A percentile compares a stretch with the other conserved stretches of the same genome.
Conservation (phyloP, 2,329 filamentous ascomycete species). For the Beauveria sp. region DNA sequence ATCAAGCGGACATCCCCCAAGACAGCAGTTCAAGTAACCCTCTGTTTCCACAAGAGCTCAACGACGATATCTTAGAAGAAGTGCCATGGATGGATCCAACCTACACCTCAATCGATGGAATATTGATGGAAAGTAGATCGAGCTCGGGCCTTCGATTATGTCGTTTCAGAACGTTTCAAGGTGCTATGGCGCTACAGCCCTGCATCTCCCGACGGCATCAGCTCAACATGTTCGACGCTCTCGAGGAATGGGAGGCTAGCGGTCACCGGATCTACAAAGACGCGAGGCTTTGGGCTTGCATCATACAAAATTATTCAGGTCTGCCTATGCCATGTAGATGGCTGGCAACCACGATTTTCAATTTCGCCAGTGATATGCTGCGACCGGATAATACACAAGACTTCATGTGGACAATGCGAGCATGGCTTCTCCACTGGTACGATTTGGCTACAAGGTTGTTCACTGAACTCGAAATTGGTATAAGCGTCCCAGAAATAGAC, state of each 20-base stretch:
- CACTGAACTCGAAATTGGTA: conserved; percentile 10
- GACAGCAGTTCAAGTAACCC: background rate
- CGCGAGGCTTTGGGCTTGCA: conserved; percentile 26
- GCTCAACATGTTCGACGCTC: conserved; percentile 16
- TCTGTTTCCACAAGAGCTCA: background rate
- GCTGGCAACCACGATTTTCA: conserved; percentile 25
- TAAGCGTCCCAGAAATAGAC: conserved; percentile 17
- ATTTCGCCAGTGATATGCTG: conserved; percentile 24
- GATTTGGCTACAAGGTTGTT: conserved; percentile 20
- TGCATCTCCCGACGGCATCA: conserved; percentile 19
- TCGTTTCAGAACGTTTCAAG: conserved; percentile 21
- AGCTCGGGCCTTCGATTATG: conserved; percentile 14
- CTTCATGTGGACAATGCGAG: conserved; percentile 18
- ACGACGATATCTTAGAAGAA: conserved; percentile 5
- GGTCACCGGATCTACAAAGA: conserved; percentile 20
- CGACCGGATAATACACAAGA: conserved; percentile 12
- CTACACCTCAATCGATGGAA: conserved; percentile 14
- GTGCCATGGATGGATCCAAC: conserved; percentile 19
- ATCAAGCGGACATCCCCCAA: background rate
- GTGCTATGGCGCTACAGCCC: conserved; percentile 22
- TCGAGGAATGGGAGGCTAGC: conserved; percentile 17
- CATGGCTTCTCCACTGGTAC: conserved; percentile 25
- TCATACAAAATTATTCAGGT: conserved; percentile 15
- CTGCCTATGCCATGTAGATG: conserved; percentile 25
- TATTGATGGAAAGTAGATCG: background rate